Percentiles rank a stretch among this genome's conserved stretches.
Conservation (phyloP, 2,329 filamentous ascomycete species). For the Diplodia intermedia region DNA sequence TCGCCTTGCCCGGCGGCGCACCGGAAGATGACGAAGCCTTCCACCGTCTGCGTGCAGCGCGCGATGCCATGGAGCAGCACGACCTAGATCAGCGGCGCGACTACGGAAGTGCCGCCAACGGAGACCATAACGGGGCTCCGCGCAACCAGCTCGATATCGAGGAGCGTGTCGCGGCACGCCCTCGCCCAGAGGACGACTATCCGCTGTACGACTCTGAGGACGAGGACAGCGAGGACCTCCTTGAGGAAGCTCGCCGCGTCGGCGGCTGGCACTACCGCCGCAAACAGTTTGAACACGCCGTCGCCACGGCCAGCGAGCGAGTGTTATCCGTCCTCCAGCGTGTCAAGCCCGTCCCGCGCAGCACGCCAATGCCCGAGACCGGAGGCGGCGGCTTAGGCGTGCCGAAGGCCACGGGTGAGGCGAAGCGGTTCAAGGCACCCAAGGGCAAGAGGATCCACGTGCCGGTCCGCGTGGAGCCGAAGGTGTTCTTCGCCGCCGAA, state of each 20-base stretch:
- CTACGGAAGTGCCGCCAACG: constrained; percentile 51
- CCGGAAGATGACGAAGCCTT: constrained; percentile 54
- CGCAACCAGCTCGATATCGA: constrained; percentile 73
- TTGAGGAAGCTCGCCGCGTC: constrained; percentile 78
- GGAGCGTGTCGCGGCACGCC: constrained; percentile 74
- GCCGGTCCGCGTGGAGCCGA: constrained; percentile 92
- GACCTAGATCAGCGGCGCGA: constrained; percentile 58
- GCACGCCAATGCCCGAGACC: constrained; percentile 9
- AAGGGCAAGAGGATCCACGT: constrained; percentile 89
- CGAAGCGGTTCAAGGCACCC: constrained; percentile 70
- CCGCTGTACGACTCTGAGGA: constrained; percentile 91
- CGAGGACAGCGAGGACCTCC: constrained; percentile 73
- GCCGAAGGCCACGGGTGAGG: constrained; percentile 49
- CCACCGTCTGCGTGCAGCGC: constrained; percentile 57
- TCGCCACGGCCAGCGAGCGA: constrained; percentile 54
- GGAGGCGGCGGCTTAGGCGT: constrained; percentile 51
- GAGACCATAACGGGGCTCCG: constrained; percentile 1
- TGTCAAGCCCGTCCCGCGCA: constrained; percentile 33
- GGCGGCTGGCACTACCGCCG: constrained; percentile 79
- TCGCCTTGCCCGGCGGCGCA: constrained; percentile 41
- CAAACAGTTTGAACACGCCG: constrained; percentile 57
- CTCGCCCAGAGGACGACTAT: constrained; percentile 71
- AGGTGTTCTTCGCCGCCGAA: constrained; percentile 96
- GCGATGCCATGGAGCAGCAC: constrained; percentile 59
- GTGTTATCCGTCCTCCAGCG: constrained; percentile 45